Base-by-base conservation (phyloP, 2,329 filamentous ascomycete species). In the Epichloe gansuensis region DNA sequence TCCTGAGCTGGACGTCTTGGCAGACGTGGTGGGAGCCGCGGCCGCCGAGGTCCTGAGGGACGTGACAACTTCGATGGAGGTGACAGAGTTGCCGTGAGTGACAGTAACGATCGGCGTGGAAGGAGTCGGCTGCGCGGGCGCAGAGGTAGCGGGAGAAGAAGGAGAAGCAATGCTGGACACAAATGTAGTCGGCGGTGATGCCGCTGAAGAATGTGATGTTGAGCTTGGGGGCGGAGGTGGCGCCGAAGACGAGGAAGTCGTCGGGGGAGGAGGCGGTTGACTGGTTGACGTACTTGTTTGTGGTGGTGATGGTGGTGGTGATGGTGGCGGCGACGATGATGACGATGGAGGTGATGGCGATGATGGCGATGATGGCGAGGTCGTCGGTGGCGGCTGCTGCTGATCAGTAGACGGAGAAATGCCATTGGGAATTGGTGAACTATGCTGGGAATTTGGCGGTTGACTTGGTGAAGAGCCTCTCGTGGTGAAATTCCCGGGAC, bases 51-150 rank as follows among this genome's bases (percentile, higher is more conserved):
- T 64, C 5, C 55, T 59, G 31, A 63, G 59, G 15, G 56, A 56
- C 5, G 60, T 65, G 38, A 68, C 57, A 7, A 65, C 43, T 21
- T 63, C 53, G 17, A 61, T 49, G 31, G 53, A 51, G 13, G 53
- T 55, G 6, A 51, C 41, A 8, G 51, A 23, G 9, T 55, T 53
- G 47, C 53, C 59, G 39, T 58, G 57, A 9, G 58, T 61, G 3
- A 64, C 56, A 15, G 58, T 63, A n/a, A 63, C 44, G 3, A 63
- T 49, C 2, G 61, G 57, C 8, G 57, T 54, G n/a, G 54, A 53
- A 15, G 45, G 21, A 38, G 57, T n/a, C 11, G 57, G 47, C 23
- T 58, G 42, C 2, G 56, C 40, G 1, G 55, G 52, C 12, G 55
- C 34, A 36, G 61, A 56, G 45, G 49, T 53, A 43, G 51, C 51